Evolutionary conservation across 805 yeast genomes (phyloP), one percentile per base, ranked within the genome.

Genomic region (Zygotorulaspora florentina): DNA sequence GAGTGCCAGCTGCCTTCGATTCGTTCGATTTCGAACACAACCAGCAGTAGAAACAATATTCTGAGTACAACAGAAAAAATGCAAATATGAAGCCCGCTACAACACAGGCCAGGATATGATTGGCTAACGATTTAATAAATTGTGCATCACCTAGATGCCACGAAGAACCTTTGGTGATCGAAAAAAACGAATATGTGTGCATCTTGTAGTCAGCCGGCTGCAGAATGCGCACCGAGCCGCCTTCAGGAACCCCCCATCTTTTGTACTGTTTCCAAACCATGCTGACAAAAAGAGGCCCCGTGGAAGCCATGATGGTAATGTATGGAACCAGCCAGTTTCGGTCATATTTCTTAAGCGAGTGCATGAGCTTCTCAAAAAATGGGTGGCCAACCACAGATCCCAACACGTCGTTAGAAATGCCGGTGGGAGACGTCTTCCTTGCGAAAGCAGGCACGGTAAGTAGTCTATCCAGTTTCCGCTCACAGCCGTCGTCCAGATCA

Each of bases 121-220:
- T 74, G 13, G 87, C 88, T 66, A 89, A 68, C 8, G 77, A 69
- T 59, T 85, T 81, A 66, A 89, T 79, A 61, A 87, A 78, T 43
- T 80, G 74, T 9, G 96, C 96, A 65, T 90, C 97, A 53, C 82
- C 87, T 58, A 79, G 68, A 67, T 90, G 97, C 97, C 97, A 90
- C 20, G 95, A 85, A 0, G 95, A 86, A 38, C 97, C 97, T 45
- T 79, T 77, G 0, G 87, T 72, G 45, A 87, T 83, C 33, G 80
- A 73, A 65, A 90, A 89, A 62, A 86, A 85, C 0, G 89, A 76
- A 53, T 74, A 68, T 1, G 73, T 59, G 50, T 74, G 75, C 47
- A 76, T 70, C 61, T 85, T 85, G 65, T 87, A 86, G 62, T 85
- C 89, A 33, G 69, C 70, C 3, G 95, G 91, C 69, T 80, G 76